These are phyloP conservation scores for Daedalea quercina DNA, from an alignment of 768 basidiomycete species.

Conservation along the genomic window DNA sequence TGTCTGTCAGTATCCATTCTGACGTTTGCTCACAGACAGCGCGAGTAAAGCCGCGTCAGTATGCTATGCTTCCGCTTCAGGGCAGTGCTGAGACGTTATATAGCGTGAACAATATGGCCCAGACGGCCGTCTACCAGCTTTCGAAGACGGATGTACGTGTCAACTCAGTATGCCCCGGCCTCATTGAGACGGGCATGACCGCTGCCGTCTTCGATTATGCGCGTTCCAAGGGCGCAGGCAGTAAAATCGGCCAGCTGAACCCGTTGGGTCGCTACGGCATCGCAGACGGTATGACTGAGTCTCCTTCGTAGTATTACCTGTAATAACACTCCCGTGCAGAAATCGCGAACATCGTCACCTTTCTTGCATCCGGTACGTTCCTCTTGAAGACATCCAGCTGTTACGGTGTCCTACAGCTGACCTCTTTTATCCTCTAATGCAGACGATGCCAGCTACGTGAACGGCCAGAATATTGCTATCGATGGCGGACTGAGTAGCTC, in stretches of 20 bases:
- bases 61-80: not conserved
- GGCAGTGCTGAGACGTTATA: not conserved
- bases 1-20: not conserved
- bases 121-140: slow-evolving; percentile 76
- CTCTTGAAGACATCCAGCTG: no score
- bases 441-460: slow-evolving; percentile 91
- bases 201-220: slow-evolving; percentile 69
- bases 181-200: slow-evolving; percentile 95
- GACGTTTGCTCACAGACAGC: slow-evolving; percentile 48
- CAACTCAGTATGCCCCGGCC: slow-evolving; percentile 84
- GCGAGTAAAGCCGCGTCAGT: slow-evolving; percentile 90
- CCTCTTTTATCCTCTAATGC: not conserved
- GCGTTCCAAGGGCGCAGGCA: slow-evolving; percentile 60
- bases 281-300: slow-evolving; percentile 53
- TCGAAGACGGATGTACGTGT: slow-evolving; percentile 80
- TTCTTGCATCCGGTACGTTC: slow-evolving; percentile 73
- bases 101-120: slow-evolving; percentile 85
- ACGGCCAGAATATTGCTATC: slow-evolving; percentile 80
- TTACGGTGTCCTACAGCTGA: not conserved
- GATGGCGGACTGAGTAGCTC: slow-evolving; percentile 84
- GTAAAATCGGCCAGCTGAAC: slow-evolving; percentile 80
- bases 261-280: slow-evolving; percentile 79
- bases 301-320: slow-evolving; percentile 7
- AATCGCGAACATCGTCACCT: slow-evolving; percentile 80
- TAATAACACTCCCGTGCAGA: slow-evolving; percentile 36